Conservation (phyloP, 441 rosid species). For the Macaranga tanarius region DNA sequence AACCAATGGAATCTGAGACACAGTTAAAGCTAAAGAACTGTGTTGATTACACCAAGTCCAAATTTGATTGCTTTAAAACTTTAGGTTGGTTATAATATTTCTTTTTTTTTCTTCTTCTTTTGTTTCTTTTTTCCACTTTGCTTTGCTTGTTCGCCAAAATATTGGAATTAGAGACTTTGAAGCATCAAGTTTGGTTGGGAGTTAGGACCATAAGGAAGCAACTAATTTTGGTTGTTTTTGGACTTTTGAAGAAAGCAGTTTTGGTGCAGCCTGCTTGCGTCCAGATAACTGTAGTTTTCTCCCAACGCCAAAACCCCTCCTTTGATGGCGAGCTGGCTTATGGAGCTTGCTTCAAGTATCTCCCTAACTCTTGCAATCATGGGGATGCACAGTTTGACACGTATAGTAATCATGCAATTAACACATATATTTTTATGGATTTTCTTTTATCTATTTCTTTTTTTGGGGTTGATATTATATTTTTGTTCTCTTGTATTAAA, state of each 20-base stretch:
- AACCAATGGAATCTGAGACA: neutral
- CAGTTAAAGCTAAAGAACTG: neutral
- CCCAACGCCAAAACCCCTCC: too few relatives aligned
- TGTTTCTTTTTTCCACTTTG: constrained; percentile 10
- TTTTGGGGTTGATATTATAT: too few relatives aligned
- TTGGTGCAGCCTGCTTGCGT: neutral
- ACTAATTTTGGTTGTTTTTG: neutral
- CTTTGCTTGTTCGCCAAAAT: constrained; percentile 22
- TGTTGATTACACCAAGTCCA: neutral
- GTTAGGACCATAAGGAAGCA: neutral
- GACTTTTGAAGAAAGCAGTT: neutral
- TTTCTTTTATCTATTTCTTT: neutral
- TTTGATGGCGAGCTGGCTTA: neutral
- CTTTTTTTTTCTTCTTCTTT: neutral
- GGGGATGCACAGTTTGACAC: neutral
- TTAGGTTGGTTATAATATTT: too few relatives aligned
- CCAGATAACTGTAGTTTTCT: neutral
- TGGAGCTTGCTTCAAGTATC: neutral
- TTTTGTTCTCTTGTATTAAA: too few relatives aligned
- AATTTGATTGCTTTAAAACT: constrained; percentile 12
- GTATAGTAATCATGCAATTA: neutral
- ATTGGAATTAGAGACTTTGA: neutral
- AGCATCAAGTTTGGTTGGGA: neutral
- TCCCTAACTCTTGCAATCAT: neutral
- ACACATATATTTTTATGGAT: neutral